These are phyloP conservation scores for Kalmanozyma brasiliensis DNA, from an alignment of 1,284 basidiomycete genomes.

Conservation along the genomic window DNA sequence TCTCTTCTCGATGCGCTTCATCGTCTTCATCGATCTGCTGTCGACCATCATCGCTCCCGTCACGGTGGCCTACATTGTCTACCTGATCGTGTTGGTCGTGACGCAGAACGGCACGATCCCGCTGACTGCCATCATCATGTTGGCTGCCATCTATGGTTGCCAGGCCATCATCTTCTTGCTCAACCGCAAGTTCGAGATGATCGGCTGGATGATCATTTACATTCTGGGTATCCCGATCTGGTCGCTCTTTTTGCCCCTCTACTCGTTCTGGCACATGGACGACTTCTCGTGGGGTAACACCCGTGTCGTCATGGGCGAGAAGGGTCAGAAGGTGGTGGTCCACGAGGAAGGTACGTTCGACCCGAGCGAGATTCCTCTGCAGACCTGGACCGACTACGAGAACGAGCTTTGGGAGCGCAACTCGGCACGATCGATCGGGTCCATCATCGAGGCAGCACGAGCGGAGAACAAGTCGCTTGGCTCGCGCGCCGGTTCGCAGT, in stretches of 20 bases:
- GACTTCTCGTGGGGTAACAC: conserved; percentile 95
- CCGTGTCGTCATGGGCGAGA: conserved; percentile 91
- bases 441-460: conserved; percentile 55
- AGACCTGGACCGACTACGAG: conserved; percentile 89
- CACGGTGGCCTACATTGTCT: conserved; percentile 79
- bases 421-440: conserved; percentile 54
- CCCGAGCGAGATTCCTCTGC: conserved; percentile 92
- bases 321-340: conserved; percentile 83
- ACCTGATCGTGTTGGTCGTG: conserved; percentile 69
- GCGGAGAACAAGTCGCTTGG: conserved; percentile 52
- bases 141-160: conserved; percentile 88
- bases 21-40: conserved; percentile 91
- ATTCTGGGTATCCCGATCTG: conserved; percentile 84
- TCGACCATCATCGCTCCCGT: conserved; percentile 85
- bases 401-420: conserved; percentile 57
- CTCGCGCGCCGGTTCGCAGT: conserved; percentile 54
- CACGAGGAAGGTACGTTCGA: conserved; percentile 97
- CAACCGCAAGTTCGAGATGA: conserved; percentile 67
- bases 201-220: conserved; percentile 64
- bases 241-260: conserved; percentile 91
- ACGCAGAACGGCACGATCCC: conserved; percentile 58
- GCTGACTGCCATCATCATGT: conserved; percentile 83
- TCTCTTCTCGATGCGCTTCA: conserved; percentile 91
- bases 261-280: conserved; percentile 99
- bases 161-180: conserved; percentile 68